Evolutionary conservation across 1,284 basidiomycete species (phyloP).

Genomic region (Moesziomyces aphidis): DNA sequence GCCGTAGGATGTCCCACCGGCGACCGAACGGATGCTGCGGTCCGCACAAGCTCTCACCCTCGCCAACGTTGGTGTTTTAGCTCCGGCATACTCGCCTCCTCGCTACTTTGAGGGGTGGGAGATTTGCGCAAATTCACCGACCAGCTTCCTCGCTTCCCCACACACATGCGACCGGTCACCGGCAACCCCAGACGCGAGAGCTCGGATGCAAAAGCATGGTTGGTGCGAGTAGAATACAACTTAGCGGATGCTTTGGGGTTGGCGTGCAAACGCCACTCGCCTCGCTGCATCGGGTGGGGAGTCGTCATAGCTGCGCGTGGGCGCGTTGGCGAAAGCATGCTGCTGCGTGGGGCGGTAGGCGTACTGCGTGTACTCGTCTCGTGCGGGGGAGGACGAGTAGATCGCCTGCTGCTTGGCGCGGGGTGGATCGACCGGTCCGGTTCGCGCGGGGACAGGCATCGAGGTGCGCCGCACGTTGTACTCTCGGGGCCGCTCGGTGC

Average conservation of each 20-base stretch:
- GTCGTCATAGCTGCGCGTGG: constrained; percentile 42
- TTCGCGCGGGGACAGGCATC: constrained; percentile 27
- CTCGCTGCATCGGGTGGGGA: constrained; percentile 16
- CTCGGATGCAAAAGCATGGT: background rate
- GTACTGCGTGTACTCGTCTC: background rate
- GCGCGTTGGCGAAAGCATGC: constrained; percentile 2
- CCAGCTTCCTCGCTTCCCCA: background rate
- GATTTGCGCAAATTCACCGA: background rate
- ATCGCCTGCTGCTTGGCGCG: constrained; percentile 11
- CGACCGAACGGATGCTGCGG: background rate
- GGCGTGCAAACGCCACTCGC: constrained; percentile 36
- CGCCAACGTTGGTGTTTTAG: too few species aligned
- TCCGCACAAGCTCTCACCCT: too few species aligned
- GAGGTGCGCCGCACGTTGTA: constrained; percentile 28
- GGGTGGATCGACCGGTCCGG: constrained; percentile 5
- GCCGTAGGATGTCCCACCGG: too few species aligned
- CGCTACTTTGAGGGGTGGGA: background rate
- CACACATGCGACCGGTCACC: background rate
- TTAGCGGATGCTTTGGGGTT: constrained; percentile 37
- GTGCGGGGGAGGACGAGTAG: constrained; percentile 24
- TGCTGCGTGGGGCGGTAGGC: constrained; percentile 15
- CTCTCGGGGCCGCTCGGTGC: constrained; percentile 11
- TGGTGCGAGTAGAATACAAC: background rate
- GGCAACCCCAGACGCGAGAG: background rate
- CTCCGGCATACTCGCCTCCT: too few species aligned